phyloP scores from a whole-genome alignment of 441 rosid species.

The Corymbia citriodora region DNA sequence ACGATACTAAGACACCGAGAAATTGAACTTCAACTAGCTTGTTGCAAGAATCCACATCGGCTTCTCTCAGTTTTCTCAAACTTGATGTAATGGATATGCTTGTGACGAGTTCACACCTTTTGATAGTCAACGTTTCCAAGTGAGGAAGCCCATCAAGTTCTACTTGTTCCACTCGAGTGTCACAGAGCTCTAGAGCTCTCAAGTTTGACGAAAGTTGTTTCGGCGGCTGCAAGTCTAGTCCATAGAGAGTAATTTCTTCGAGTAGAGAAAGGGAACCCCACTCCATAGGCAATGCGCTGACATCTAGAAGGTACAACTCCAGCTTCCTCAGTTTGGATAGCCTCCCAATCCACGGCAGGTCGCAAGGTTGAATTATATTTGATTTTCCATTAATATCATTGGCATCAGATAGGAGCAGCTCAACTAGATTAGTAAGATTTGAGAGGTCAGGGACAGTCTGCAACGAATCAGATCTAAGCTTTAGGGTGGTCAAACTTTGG shows the following conservation, averaged over 20 bases:
- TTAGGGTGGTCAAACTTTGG: not conserved
- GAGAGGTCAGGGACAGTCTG: not conserved
- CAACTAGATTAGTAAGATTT: not conserved
- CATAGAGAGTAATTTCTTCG: not conserved
- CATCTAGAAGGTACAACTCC: not conserved
- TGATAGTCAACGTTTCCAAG: not conserved
- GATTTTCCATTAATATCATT: not conserved
- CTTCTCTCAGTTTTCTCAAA: not conserved
- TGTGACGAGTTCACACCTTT: not conserved
- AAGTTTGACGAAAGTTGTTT: not conserved
- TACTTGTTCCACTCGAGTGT: not conserved
- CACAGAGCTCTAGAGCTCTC: not conserved
- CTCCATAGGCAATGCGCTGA: not conserved
- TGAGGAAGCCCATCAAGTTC: not conserved
- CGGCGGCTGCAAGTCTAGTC: not conserved
- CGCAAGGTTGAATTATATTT: not conserved
- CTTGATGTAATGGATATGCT: not conserved
- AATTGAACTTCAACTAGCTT: not conserved
- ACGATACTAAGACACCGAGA: not conserved
- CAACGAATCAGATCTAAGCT: not conserved
- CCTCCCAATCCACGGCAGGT: not conserved
- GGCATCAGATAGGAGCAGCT: not conserved
- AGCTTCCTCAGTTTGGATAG: not conserved
- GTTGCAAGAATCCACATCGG: not conserved
- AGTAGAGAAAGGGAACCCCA: not conserved